phyloP scores from a whole-genome alignment of 371 early-diverging fungal genomes.

The Thermomucor indicae-seudaticae region DNA sequence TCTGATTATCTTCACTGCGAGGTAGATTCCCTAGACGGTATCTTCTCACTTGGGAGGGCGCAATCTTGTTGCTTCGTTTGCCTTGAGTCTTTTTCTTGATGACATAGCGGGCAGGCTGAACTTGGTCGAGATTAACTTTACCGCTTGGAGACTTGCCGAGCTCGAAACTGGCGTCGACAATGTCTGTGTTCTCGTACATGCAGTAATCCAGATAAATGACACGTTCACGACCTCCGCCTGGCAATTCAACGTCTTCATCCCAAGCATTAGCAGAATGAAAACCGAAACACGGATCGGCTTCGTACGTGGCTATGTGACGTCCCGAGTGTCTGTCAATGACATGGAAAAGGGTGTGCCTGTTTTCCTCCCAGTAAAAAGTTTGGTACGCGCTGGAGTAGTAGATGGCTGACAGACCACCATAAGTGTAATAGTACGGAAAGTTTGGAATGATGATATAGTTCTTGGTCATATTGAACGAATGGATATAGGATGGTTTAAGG shows the following conservation, averaged over 20 bases:
- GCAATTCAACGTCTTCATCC: constrained; percentile 42
- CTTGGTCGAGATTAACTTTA: constrained; percentile 15
- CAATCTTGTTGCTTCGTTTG: constrained; percentile 32
- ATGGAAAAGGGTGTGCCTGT: constrained; percentile 47
- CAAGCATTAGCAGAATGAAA: constrained; percentile 62
- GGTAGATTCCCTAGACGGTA: constrained; percentile 41
- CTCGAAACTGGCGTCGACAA: constrained; percentile 46
- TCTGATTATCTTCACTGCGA: background rate
- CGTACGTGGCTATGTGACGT: constrained; percentile 59
- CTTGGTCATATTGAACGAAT: constrained; percentile 59
- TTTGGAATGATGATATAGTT: constrained; percentile 61
- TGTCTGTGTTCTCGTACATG: constrained; percentile 46
- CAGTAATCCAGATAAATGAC: constrained; percentile 44
- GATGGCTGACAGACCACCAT: constrained; percentile 52
- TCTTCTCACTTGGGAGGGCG: constrained; percentile 40
- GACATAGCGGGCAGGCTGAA: constrained; percentile 35
- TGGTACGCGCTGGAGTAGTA: constrained; percentile 56
- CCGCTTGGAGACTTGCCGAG: constrained; percentile 32
- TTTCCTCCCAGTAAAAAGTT: constrained; percentile 54
- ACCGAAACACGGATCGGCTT: constrained; percentile 55
- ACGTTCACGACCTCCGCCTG: constrained; percentile 31
- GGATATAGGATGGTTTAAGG: constrained; percentile 53
- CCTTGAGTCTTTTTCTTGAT: constrained; percentile 33
- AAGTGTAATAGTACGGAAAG: constrained; percentile 57
- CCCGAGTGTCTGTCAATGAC: constrained; percentile 50